A percentile compares a stretch with the other conserved stretches of the same genome.
phyloP scores from a whole-genome alignment of 2,329 filamentous ascomycete genomes.

The Cordyceps tenuipes region DNA sequence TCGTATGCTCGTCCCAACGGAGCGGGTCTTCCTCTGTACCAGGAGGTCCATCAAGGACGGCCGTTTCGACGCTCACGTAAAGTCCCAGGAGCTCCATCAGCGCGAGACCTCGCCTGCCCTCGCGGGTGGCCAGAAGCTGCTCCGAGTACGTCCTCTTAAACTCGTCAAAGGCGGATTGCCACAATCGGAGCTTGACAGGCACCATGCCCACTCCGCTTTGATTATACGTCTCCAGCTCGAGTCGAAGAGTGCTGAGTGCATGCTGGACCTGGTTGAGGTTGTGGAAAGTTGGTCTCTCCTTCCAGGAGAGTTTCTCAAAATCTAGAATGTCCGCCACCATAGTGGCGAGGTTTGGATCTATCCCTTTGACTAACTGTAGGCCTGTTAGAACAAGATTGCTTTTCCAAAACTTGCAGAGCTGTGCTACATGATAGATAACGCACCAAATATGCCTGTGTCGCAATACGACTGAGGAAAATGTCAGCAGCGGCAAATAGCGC shows the following conservation, averaged over 20 bases:
- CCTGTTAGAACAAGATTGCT: neutral
- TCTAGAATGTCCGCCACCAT: slow-evolving; percentile 3
- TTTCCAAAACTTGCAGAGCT: too few relatives aligned
- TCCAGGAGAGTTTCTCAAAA: neutral
- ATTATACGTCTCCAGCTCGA: slow-evolving; percentile 9
- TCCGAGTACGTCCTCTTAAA: neutral
- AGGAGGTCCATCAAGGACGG: neutral
- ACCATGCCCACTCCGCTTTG: neutral
- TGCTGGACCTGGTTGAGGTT: slow-evolving; percentile 2
- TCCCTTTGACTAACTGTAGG: neutral
- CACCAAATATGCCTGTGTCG: slow-evolving; percentile 5
- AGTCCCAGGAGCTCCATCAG: slow-evolving; percentile 3
- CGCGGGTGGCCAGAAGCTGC: neutral
- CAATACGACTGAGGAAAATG: slow-evolving; percentile 2
- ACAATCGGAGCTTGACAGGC: slow-evolving; percentile 2
- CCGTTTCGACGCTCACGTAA: slow-evolving; percentile 1
- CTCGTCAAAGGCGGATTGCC: slow-evolving; percentile 1
- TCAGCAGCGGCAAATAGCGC: slow-evolving; percentile 1
- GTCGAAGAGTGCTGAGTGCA: slow-evolving; percentile 1
- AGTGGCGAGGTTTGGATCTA: neutral
- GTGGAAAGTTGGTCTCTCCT: slow-evolving; percentile 3
- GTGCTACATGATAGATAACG: neutral
- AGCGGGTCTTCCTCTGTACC: neutral
- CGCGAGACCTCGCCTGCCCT: neutral
- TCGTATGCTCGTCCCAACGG: slow-evolving; percentile 8